phyloP scores from a whole-genome alignment of 2,329 filamentous ascomycete species.

The Aspergillus pseudoglaucus region DNA sequence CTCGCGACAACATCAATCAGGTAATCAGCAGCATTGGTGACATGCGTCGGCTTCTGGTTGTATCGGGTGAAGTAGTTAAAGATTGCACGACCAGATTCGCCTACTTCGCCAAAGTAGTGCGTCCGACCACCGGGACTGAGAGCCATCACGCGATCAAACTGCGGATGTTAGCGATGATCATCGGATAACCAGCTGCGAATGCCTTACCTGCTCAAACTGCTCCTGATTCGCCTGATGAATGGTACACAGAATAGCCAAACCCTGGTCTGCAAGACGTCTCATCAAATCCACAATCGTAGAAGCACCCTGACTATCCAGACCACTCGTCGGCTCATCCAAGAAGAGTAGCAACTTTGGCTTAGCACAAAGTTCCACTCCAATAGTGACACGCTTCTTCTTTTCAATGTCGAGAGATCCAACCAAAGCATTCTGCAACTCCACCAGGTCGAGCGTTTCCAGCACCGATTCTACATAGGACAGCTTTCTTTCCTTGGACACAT shows the following conservation, averaged over 20 bases:
- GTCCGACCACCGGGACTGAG: constrained; percentile 60
- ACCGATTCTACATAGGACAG: constrained; percentile 57
- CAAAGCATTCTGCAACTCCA: constrained; percentile 56
- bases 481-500: constrained; percentile 49
- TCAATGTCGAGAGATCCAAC: constrained; percentile 57
- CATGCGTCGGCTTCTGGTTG: constrained; percentile 55
- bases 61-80: constrained; percentile 58
- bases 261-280: constrained; percentile 55
- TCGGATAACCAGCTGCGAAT: neutral
- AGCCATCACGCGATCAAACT: constrained; percentile 63
- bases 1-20: constrained; percentile 55
- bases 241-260: constrained; percentile 62
- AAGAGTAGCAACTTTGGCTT: constrained; percentile 60
- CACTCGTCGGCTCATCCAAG: constrained; percentile 60
- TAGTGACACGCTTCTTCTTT: constrained; percentile 61
- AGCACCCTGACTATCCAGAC: constrained; percentile 59
- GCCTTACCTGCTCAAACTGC: constrained; percentile 43
- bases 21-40: constrained; percentile 56
- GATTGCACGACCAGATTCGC: constrained; percentile 54
- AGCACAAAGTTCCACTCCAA: constrained; percentile 62
- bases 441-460: constrained; percentile 53
- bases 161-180: constrained; percentile 22
- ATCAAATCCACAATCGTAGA: constrained; percentile 58
- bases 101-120: constrained; percentile 63
- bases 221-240: constrained; percentile 63